These are phyloP conservation scores for Phytopythium kandeliae DNA, from an alignment of 352 stramenopile species.

Conservation along the genomic window DNA sequence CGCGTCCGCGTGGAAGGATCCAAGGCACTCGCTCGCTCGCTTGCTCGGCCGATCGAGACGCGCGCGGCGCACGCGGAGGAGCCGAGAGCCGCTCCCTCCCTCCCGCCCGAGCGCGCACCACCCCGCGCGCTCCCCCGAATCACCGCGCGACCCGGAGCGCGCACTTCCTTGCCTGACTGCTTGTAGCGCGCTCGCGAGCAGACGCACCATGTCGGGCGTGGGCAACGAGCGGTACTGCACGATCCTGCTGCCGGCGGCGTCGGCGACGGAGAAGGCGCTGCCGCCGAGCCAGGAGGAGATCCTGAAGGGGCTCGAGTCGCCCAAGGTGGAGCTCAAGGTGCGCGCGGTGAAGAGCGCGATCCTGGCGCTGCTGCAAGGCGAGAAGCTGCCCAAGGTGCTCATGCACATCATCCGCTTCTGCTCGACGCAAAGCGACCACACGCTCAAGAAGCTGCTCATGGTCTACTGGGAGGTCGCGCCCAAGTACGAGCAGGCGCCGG, in stretches of 20 bases:
- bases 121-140: neutral
- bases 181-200: no score
- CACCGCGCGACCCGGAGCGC: neutral
- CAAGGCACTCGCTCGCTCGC: neutral
- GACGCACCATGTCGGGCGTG: slow-evolving; percentile 39
- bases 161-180: neutral
- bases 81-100: no score
- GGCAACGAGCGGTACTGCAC: slow-evolving; percentile 87
- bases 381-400: slow-evolving; percentile 97
- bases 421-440: slow-evolving; percentile 98
- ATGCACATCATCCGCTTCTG: slow-evolving; percentile 99
- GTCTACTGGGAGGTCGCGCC: slow-evolving; percentile 99
- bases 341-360: slow-evolving; percentile 98
- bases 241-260: slow-evolving; percentile 62
- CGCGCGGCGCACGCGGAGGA: neutral
- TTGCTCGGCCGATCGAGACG: no score
- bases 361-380: slow-evolving; percentile 96
- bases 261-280: slow-evolving; percentile 49
- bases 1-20: slow-evolving; percentile 21
- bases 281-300: slow-evolving; percentile 94
- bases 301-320: slow-evolving; percentile 95
- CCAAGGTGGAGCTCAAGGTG: slow-evolving; percentile 95
- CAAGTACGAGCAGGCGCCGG: slow-evolving; percentile 91
- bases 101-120: neutral
- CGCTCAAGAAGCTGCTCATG: slow-evolving; percentile 99